Conservation (phyloP, 768 basidiomycete species). For the Pleurotus tuber-regium region DNA sequence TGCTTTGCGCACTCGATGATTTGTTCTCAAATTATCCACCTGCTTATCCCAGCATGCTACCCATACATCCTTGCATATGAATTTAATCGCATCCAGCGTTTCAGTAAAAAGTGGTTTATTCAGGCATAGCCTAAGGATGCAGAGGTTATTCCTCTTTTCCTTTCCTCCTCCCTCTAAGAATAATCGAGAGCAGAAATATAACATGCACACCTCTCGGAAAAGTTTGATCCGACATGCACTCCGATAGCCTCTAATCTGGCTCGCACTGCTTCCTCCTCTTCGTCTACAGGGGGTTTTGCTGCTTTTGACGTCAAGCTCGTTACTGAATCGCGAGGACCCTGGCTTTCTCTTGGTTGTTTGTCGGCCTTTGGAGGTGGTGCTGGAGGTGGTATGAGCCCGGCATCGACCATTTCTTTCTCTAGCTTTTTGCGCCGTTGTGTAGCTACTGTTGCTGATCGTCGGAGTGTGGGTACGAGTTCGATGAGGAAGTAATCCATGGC, state of each 20-base stretch:
- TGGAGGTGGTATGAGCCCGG: constrained; percentile 64
- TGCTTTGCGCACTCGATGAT: constrained; percentile 72
- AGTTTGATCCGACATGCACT: constrained; percentile 80
- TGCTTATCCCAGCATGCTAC: constrained; percentile 90
- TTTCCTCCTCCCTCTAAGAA: no score
- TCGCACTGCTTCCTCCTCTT: constrained; percentile 72
- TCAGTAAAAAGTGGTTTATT: constrained; percentile 75
- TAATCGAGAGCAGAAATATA: no score
- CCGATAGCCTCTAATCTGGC: constrained; percentile 80
- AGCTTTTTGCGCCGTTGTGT: constrained; percentile 61
- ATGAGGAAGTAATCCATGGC: constrained; percentile 87
- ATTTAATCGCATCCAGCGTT: constrained; percentile 89
- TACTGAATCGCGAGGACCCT: constrained; percentile 39
- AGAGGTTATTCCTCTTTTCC: no score
- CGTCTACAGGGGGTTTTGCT: constrained; percentile 30
- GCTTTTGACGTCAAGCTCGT: constrained; percentile 38
- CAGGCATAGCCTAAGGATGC: constrained; percentile 59
- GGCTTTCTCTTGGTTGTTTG: constrained; percentile 34
- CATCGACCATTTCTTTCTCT: constrained; percentile 78
- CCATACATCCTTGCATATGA: constrained; percentile 97
- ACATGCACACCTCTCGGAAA: constrained; percentile 74
- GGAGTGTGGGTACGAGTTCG: constrained; percentile 72
- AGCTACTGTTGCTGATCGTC: constrained; percentile 72
- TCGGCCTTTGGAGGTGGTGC: constrained; percentile 30
- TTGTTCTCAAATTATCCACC: constrained; percentile 92